Evolutionary conservation across 208 protist species (phyloP).

Genomic region (Histomonas meleagridis): DNA sequence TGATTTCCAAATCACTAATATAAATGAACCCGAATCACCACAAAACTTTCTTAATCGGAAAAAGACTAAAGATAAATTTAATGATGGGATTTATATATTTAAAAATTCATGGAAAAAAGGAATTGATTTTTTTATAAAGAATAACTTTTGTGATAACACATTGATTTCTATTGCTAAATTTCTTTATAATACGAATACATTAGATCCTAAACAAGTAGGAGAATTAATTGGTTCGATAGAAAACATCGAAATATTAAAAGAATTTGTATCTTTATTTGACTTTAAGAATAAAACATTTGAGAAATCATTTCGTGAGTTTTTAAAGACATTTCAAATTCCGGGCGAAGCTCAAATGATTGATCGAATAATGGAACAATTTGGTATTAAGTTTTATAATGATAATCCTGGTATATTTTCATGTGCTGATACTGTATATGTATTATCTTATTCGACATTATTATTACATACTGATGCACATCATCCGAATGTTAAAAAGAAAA

Average conservation of each 20-base stretch:
- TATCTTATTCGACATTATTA: slow-evolving; percentile 55
- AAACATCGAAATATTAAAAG: not conserved
- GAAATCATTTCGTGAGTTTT: slow-evolving; percentile 30
- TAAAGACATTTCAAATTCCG: slow-evolving; percentile 47
- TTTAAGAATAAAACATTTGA: slow-evolving; percentile 20
- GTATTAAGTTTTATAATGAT: slow-evolving; percentile 42
- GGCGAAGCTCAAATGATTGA: slow-evolving; percentile 58
- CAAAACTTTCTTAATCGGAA: not conserved
- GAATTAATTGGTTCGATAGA: not conserved
- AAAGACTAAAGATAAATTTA: not conserved
- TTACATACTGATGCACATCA: slow-evolving; percentile 54
- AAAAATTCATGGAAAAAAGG: slow-evolving; percentile 26
- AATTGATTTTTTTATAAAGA: not conserved
- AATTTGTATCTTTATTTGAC: not conserved
- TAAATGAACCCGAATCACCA: not conserved
- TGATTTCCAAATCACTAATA: not conserved
- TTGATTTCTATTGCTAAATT: not conserved
- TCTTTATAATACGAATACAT: not conserved
- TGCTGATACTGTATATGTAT: slow-evolving; percentile 49
- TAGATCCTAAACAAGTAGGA: not conserved
- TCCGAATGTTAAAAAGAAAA: slow-evolving; percentile 46
- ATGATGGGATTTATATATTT: not conserved
- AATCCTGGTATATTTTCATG: slow-evolving; percentile 42
- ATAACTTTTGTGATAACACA: not conserved
- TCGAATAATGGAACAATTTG: slow-evolving; percentile 53